Conservation (phyloP, 371 early-diverging fungal species). For the Syncephalastrum sp. region DNA sequence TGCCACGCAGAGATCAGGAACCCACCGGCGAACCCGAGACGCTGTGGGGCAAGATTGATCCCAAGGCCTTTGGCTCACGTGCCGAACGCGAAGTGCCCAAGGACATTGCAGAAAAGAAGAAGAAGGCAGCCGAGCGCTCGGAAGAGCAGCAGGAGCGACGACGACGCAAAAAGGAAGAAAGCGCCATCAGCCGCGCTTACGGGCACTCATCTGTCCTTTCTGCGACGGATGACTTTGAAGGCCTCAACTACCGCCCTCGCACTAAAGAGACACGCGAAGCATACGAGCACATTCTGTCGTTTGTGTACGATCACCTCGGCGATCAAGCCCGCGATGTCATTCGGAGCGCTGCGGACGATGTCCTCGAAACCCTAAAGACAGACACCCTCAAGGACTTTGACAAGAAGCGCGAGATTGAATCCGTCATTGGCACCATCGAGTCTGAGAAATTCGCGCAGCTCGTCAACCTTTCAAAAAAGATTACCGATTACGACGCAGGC, state of each 20-base stretch:
- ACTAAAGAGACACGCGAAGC: conserved; percentile 92
- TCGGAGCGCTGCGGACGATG: conserved; percentile 86
- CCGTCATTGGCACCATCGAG: conserved; percentile 62
- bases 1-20: conserved; percentile 88
- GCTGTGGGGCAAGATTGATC: conserved; percentile 83
- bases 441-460: conserved; percentile 86
- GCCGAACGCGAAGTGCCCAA: conserved; percentile 70
- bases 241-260: conserved; percentile 84
- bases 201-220: conserved; percentile 84
- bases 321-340: conserved; percentile 90
- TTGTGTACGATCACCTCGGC: conserved; percentile 79
- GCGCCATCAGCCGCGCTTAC: conserved; percentile 61
- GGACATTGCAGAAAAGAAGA: conserved; percentile 67
- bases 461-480: conserved; percentile 88
- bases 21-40: conserved; percentile 96
- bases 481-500: conserved; percentile 80
- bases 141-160: conserved; percentile 52
- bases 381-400: conserved; percentile 86
- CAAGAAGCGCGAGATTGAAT: conserved; percentile 83
- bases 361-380: conserved; percentile 82
- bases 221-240: conserved; percentile 91
- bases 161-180: conserved; percentile 62
- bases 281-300: conserved; percentile 86
- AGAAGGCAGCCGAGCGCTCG: conserved; percentile 49
- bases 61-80: conserved; percentile 83